Evolutionary conservation across 495 filamentous ascomycete species (phyloP), one percentile per base, ranked within the genome.

Genomic region (Penicillium angulare): DNA sequence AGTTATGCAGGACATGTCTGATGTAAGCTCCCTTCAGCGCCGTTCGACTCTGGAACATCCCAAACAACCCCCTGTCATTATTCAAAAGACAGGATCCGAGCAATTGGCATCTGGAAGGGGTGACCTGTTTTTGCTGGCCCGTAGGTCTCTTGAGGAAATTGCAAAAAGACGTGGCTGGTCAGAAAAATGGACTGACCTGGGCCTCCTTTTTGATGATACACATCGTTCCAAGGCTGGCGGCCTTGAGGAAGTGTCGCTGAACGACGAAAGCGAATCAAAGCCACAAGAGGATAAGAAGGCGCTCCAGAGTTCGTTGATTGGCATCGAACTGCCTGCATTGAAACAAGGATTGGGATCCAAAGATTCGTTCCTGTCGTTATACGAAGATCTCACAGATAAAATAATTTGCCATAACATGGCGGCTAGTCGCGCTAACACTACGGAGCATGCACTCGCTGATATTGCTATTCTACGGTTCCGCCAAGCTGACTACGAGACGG

Each of bases 101-200:
- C 86, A 95, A 34, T 74, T 97, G n/a, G 88, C 91, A 33, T 86
- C 86, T 22, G 81, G 78, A 43, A 77, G 92, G 65, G 92, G 87
- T 18, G 88, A 95, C 56, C 73, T 98, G 5, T 81, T 86, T 50
- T 66, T 88, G n/a, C 67, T 97, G 24, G 89, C 87, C 13, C 77
- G 92, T 54, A 88, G 86, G 39, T 79, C 89, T 12, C 75, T 97
- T 4, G 87, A 92, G 56, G 79, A 81, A 46, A 77, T 89, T 55
- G 91, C 87, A 8, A 81, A 77, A 57, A 80, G 83, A 43, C 73
- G 82, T 24, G 87, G 85, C 7, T 97, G 92, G 92, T 75, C 73
- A 9, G 79, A 87, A 47, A 89, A 86, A 5, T 95, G 90, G 90
- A 75, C 75, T 27, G 74, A 83, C 21, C 75, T 89, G 16, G 78